Base-by-base conservation (phyloP, 2,329 filamentous ascomycete genomes). In the Coniochaeta sp. region DNA sequence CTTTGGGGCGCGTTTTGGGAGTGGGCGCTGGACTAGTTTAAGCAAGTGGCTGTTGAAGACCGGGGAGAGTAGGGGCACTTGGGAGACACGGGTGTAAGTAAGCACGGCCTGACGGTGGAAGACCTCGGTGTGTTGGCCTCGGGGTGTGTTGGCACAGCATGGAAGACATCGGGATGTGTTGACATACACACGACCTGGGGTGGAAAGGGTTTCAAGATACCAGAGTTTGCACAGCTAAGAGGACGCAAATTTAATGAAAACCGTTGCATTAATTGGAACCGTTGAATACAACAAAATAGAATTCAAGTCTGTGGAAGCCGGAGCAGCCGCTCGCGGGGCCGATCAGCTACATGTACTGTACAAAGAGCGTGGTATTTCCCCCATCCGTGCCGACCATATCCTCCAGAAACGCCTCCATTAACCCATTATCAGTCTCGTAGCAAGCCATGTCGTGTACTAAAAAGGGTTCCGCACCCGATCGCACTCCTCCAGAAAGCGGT, bases 401-500 rank as follows among this genome's bases (percentile, higher is more conserved):
- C 22, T 38, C 55, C 44, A n/a, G 55, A 58, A 61, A 40, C 64
- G 63, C 34, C 62, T n/a, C 61, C 14, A 32, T 60, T 26, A 52
- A 60, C 38, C 60, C 61, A 3, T n/a, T n/a, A 63, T 62, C 17
- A 55, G 34, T 55, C 28, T 24, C 52, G 52, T 34, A 10, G n/a
- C 52, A 36, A 55, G 4, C 26, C 52, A 34, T 55, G n/a, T 12
- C 34, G 12, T 36, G 17, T 28, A 17, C 22, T 19, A 36, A 24
- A 56, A 56, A 4, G 54, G 54, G 22, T 56, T 56, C 32, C 71
- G 36, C 12, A 38, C 28, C 28, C 77, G 76, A 62, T 85, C 81
- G 65, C 82, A 86, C 65, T 84, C 83, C 65, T 83, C 82, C 32
- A 86, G 61, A 63, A 86, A 86, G 17, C 77, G 75, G 67, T 85